Percentiles rank a stretch among this genome's conserved stretches.
phyloP scores from a whole-genome alignment of 2,329 filamentous ascomycete genomes.

The Calonectria pteridis region DNA sequence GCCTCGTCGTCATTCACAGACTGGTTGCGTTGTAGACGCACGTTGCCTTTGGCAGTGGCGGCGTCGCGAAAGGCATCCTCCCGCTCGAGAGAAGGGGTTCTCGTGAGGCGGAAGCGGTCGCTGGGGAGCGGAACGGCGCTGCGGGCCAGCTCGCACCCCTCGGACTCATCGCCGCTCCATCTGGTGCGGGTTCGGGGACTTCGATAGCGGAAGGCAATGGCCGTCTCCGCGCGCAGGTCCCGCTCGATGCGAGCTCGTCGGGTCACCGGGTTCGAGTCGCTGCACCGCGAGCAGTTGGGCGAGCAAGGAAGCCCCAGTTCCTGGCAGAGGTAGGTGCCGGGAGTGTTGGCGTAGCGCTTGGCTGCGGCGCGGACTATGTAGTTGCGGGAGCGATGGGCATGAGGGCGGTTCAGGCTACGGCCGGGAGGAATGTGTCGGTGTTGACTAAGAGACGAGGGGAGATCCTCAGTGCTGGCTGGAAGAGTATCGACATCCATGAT shows the following conservation, averaged over 20 bases:
- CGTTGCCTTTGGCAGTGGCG: constrained; percentile 51
- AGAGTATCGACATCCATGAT: constrained; percentile 37
- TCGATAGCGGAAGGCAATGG: constrained; percentile 22
- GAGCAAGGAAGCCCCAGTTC: constrained; percentile 38
- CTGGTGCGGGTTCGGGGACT: constrained; percentile 31
- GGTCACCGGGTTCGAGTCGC: constrained; percentile 23
- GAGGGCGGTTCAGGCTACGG: constrained; percentile 24
- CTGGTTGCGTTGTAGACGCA: constrained; percentile 40
- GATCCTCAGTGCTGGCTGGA: constrained; percentile 37
- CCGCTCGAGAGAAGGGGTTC: constrained; percentile 58
- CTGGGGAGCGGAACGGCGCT: constrained; percentile 53
- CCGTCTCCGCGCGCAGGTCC: constrained; percentile 32
- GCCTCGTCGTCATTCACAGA: constrained; percentile 51
- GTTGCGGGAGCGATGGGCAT: constrained; percentile 41
- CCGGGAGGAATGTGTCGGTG: constrained; percentile 36
- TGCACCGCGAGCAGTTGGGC: constrained; percentile 27
- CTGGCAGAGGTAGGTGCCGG: constrained; percentile 34
- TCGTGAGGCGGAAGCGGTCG: constrained; percentile 49
- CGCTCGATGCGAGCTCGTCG: constrained; percentile 41
- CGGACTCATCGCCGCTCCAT: constrained; percentile 43
- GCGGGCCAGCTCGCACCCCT: constrained; percentile 52
- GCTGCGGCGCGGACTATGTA: constrained; percentile 49
- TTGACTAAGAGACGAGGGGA: constrained; percentile 33
- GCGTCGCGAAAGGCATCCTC: constrained; percentile 61
- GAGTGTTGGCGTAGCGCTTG: constrained; percentile 45